Percentiles rank a stretch among this genome's conserved stretches.
Conservation (phyloP, 2,329 filamentous ascomycete species). For the Penicillium sp. region DNA sequence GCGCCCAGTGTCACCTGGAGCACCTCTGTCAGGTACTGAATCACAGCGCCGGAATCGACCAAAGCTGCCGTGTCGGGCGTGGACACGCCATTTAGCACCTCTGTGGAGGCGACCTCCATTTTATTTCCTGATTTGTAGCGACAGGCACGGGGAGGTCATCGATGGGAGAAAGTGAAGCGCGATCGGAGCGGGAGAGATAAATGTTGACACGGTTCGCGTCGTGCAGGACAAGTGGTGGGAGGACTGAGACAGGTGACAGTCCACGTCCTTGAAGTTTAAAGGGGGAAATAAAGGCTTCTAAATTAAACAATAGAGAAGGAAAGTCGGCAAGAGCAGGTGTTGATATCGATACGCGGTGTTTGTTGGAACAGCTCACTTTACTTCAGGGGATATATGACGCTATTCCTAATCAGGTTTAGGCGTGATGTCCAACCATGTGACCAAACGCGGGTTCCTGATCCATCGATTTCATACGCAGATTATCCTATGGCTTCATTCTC, state of each 20-base stretch:
- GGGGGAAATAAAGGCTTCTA: constrained; percentile 8
- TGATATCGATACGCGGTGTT: constrained; percentile 20
- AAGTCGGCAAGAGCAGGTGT: constrained; percentile 1
- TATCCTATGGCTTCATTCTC: not conserved
- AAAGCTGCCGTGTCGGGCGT: constrained; percentile 29
- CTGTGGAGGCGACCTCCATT: constrained; percentile 39
- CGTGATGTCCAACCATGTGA: constrained; percentile 21
- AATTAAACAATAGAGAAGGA: constrained; percentile 16
- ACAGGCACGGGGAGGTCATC: constrained; percentile 28
- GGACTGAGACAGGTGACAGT: constrained; percentile 3
- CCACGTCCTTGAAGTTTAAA: not conserved
- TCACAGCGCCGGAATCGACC: constrained; percentile 62
- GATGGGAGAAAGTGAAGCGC: constrained; percentile 20
- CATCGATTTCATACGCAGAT: not conserved
- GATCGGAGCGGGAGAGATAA: constrained; percentile 12
- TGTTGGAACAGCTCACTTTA: constrained; percentile 14
- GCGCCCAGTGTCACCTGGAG: constrained; percentile 71
- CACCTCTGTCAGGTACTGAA: constrained; percentile 67
- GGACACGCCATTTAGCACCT: constrained; percentile 34
- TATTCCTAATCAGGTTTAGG: constrained; percentile 13
- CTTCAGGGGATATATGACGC: constrained; percentile 22
- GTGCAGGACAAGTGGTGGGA: not conserved
- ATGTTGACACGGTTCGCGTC: constrained; percentile 20
- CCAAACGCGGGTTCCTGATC: constrained; percentile 13
- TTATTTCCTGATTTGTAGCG: constrained; percentile 24